phyloP scores from a whole-genome alignment of 768 basidiomycete species.

The Pseudohyphozyma bogoriensis region DNA sequence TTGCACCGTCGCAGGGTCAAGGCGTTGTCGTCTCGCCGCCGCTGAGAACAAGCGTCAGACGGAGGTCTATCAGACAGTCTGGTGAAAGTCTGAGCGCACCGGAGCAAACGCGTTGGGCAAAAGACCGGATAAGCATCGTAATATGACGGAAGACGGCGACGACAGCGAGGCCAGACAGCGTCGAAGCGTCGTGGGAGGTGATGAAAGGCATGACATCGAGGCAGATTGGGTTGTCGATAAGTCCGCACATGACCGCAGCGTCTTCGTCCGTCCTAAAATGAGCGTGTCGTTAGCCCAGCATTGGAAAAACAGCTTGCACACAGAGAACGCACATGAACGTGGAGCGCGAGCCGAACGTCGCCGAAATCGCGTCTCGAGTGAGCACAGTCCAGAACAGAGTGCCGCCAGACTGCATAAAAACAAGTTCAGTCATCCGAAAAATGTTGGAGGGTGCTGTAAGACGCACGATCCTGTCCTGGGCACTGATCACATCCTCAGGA shows the following conservation, averaged over 20 bases:
- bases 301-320: neutral
- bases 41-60: neutral
- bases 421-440: too few relatives aligned
- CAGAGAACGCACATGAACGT: slow-evolving; percentile 4
- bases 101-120: neutral
- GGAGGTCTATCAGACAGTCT: too few relatives aligned
- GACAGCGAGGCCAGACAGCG: slow-evolving; percentile 19
- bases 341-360: neutral
- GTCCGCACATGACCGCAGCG: slow-evolving; percentile 10
- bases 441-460: too few relatives aligned
- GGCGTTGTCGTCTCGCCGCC: slow-evolving; percentile 4
- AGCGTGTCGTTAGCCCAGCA: neutral
- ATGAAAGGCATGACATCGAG: slow-evolving; percentile 8
- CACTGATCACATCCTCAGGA: slow-evolving; percentile 1
- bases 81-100: too few relatives aligned
- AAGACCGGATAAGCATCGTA: neutral
- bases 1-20: neutral
- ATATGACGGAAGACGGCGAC: slow-evolving; percentile 21
- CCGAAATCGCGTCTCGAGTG: slow-evolving; percentile 17
- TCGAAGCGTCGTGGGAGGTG: slow-evolving; percentile 7
- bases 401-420: slow-evolving; percentile 8
- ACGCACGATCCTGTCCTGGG: slow-evolving; percentile 3
- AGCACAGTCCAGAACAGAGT: slow-evolving; percentile 22
- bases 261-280: slow-evolving; percentile 10
- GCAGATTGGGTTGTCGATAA: slow-evolving; percentile 11